These are phyloP conservation scores for Trichoderma orchidacearum DNA, from an alignment of 495 filamentous ascomycete genomes.

Conservation along the genomic window DNA sequence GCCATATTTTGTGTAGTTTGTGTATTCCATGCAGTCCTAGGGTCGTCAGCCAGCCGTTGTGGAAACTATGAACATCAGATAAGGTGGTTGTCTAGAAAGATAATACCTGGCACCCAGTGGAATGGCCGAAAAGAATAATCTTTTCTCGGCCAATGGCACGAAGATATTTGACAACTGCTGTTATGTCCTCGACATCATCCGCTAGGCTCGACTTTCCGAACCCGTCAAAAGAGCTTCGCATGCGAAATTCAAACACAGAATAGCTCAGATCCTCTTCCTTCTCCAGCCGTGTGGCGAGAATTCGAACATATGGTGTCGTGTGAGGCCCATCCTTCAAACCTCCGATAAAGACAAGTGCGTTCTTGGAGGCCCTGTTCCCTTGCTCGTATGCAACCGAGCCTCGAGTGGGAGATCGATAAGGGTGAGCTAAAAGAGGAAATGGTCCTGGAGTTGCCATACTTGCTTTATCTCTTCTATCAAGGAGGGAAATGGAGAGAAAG, in stretches of 20 bases:
- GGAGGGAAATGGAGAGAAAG: too few relatives aligned
- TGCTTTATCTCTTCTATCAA: neutral
- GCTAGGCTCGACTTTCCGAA: conserved; percentile 60
- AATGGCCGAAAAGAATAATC: conserved; percentile 81
- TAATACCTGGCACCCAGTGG: conserved; percentile 56
- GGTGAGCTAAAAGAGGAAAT: conserved; percentile 21
- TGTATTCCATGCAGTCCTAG: conserved; percentile 65
- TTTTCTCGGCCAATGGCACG: conserved; percentile 32
- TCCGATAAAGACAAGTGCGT: conserved; percentile 72
- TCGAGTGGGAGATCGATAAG: conserved; percentile 15
- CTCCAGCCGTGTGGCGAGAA: conserved; percentile 47
- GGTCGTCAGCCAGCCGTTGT: neutral
- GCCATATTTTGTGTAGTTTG: conserved; percentile 14
- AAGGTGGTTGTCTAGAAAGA: neutral
- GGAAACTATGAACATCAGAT: neutral
- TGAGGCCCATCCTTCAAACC: conserved; percentile 72
- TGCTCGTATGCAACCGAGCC: conserved; percentile 20
- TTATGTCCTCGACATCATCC: conserved; percentile 62
- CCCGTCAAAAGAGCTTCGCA: conserved; percentile 45
- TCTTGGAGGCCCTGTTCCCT: conserved; percentile 16
- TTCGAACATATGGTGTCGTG: conserved; percentile 52
- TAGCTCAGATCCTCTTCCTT: conserved; percentile 22
- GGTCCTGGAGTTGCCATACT: neutral
- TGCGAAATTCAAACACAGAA: conserved; percentile 28
- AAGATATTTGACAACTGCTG: conserved; percentile 58